A percentile compares a stretch with the other conserved stretches of the same genome.
phyloP scores from a whole-genome alignment of 495 filamentous ascomycete species.

The Lasiosphaeria ovina region DNA sequence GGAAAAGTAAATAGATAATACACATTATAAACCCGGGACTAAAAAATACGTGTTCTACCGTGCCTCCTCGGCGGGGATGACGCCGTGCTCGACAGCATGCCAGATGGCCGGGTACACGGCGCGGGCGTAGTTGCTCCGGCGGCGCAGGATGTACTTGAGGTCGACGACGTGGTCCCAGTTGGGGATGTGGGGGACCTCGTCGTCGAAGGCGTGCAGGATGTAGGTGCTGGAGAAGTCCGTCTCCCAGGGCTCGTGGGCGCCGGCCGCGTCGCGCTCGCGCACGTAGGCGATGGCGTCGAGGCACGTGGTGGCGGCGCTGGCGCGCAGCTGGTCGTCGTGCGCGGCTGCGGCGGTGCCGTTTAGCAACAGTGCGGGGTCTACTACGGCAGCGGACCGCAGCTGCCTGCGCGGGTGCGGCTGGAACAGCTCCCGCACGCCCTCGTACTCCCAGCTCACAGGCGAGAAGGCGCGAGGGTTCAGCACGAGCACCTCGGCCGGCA shows the following conservation, averaged over 20 bases:
- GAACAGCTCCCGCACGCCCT: conserved; percentile 10
- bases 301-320: conserved; percentile 8
- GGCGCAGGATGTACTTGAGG: conserved; percentile 19
- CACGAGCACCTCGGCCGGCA: conserved; percentile 22
- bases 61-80: conserved; percentile 9
- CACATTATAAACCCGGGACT: no score
- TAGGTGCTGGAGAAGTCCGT: conserved; percentile 28
- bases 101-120: conserved; percentile 24
- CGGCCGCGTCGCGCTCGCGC: conserved; percentile 7
- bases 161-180: conserved; percentile 20
- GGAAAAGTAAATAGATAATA: no score
- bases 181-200: conserved; percentile 1
- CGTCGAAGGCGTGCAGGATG: conserved; percentile 25
- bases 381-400: no score
- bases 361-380: neutral
- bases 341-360: neutral
- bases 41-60: neutral
- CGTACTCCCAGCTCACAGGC: conserved; percentile 21
- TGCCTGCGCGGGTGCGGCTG: neutral
- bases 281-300: conserved; percentile 19
- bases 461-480: conserved; percentile 19
- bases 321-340: neutral
- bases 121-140: conserved; percentile 26
- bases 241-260: conserved; percentile 16
- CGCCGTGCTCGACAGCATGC: conserved; percentile 17